A percentile compares a stretch with the other conserved stretches of the same genome.
Conservation (phyloP, 352 stramenopile genomes). For the Phytophthora capsici region DNA sequence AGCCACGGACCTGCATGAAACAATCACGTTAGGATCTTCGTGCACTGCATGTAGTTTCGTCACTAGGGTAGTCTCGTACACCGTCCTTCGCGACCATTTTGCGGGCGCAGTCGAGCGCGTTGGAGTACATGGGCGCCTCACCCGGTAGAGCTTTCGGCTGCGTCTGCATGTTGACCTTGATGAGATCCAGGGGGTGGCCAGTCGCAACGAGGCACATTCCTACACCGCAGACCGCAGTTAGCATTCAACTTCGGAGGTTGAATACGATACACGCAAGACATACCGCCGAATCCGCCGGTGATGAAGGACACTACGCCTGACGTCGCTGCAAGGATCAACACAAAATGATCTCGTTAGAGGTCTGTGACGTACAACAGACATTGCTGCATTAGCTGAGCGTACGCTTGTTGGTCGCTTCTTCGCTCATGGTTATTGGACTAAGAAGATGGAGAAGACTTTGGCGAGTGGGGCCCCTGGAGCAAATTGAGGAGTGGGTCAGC, state of each 20-base stretch:
- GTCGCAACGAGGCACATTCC: constrained; percentile 92
- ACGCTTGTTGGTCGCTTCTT: constrained; percentile 53
- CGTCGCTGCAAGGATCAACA: constrained; percentile 44
- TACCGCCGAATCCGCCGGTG: constrained; percentile 93
- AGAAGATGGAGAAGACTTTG: not conserved
- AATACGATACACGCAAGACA: constrained; percentile 17
- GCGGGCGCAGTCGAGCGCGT: constrained; percentile 90
- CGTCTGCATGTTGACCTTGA: constrained; percentile 96
- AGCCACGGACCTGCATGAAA: constrained; percentile 56
- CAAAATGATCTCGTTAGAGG: not conserved
- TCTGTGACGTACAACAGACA: not conserved
- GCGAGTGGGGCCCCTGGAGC: constrained; percentile 13
- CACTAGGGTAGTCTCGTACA: constrained; percentile 42
- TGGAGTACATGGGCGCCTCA: constrained; percentile 77
- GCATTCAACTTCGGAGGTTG: constrained; percentile 6
- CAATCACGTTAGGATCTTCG: constrained; percentile 11
- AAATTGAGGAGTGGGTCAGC: constrained; percentile 24
- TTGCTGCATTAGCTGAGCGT: not conserved
- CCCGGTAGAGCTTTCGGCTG: constrained; percentile 76
- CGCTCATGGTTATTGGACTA: constrained; percentile 39
- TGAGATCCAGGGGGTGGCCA: constrained; percentile 95
- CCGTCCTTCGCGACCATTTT: constrained; percentile 95
- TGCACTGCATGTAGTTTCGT: not conserved
- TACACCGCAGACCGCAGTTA: constrained; percentile 21
- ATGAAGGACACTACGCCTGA: constrained; percentile 94